A percentile compares a stretch with the other conserved stretches of the same genome.
Evolutionary conservation across 2,329 filamentous ascomycete genomes (phyloP).

Genomic region (Tolypocladium amazonense): DNA sequence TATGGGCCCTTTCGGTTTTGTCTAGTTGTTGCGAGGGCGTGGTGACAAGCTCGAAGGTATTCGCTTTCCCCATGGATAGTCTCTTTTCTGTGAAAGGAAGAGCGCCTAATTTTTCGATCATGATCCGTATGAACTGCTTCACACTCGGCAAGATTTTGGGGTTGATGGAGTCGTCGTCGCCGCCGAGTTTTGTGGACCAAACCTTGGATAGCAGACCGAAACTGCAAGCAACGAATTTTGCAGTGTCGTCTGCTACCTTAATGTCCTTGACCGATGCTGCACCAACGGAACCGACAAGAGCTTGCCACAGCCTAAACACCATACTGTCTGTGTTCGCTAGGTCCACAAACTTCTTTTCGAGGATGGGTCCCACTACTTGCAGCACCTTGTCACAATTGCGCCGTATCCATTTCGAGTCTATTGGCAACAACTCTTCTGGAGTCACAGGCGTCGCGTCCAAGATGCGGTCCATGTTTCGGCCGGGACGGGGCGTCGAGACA

Average conservation of each 20-base stretch:
- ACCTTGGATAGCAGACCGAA: conserved; percentile 58
- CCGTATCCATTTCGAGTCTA: conserved; percentile 83
- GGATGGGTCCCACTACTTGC: conserved; percentile 44
- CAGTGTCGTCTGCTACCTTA: conserved; percentile 75
- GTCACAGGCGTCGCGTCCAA: conserved; percentile 46
- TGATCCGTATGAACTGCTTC: conserved; percentile 36
- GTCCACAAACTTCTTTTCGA: conserved; percentile 51
- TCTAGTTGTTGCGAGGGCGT: conserved; percentile 55
- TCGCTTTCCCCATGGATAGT: conserved; percentile 37
- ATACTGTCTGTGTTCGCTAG: conserved; percentile 49
- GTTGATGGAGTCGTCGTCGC: conserved; percentile 33
- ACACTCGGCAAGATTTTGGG: conserved; percentile 44
- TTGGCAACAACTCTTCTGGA: conserved; percentile 66
- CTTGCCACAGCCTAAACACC: conserved; percentile 45
- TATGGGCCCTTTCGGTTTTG: conserved; percentile 39
- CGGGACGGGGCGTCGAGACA: conserved; percentile 39
- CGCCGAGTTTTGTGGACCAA: conserved; percentile 38
- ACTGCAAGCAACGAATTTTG: conserved; percentile 64
- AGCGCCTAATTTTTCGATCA: conserved; percentile 41
- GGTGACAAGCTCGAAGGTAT: conserved; percentile 50
- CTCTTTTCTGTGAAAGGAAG: conserved; percentile 55
- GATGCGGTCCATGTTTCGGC: conserved; percentile 69
- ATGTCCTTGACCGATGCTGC: conserved; percentile 75
- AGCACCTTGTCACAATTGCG: conserved; percentile 59
- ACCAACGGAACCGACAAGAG: conserved; percentile 51